These are phyloP conservation scores for Melastoma malabathricum DNA, from an alignment of 345 rosid genomes.

Conservation along the genomic window DNA sequence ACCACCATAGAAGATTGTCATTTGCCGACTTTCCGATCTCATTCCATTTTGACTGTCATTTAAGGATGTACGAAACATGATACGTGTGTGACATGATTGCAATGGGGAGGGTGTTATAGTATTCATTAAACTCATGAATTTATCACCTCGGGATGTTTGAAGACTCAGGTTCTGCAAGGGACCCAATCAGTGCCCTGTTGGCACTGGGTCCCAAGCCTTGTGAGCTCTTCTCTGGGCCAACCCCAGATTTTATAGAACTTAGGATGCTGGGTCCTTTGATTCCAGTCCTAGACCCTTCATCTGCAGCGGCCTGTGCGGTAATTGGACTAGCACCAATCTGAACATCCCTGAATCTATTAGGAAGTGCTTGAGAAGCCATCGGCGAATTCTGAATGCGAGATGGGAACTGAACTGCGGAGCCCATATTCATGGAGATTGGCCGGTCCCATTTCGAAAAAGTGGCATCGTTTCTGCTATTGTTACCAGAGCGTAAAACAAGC, in stretches of 20 bases:
- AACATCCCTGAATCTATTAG: constrained; percentile 57
- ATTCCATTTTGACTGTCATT: constrained; percentile 41
- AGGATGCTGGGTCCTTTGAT: constrained; percentile 58
- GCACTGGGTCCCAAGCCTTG: constrained; percentile 27
- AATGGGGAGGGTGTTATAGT: constrained; percentile 3
- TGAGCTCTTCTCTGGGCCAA: constrained; percentile 28
- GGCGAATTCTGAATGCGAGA: constrained; percentile 54
- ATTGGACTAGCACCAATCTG: constrained; percentile 32
- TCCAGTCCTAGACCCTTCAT: constrained; percentile 99
- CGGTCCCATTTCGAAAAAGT: constrained; percentile 38
- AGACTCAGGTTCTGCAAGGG: constrained; percentile 37
- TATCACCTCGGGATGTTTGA: constrained; percentile 49
- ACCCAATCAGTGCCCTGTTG: constrained; percentile 27
- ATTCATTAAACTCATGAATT: not conserved
- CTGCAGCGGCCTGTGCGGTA: constrained; percentile 73
- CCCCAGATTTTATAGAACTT: constrained; percentile 30
- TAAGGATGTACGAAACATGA: constrained; percentile 2
- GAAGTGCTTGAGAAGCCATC: constrained; percentile 41
- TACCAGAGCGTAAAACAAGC: constrained; percentile 32
- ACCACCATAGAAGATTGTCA: constrained; percentile 97
- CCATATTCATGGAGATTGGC: constrained; percentile 25
- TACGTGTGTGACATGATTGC: too few species aligned
- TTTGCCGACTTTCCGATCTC: constrained; percentile 48
- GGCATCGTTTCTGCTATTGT: constrained; percentile 31
- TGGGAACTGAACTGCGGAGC: constrained; percentile 39